A percentile compares a stretch with the other conserved stretches of the same genome.
Conservation (phyloP, 1,284 basidiomycete species). For the Tremellales sp. region DNA sequence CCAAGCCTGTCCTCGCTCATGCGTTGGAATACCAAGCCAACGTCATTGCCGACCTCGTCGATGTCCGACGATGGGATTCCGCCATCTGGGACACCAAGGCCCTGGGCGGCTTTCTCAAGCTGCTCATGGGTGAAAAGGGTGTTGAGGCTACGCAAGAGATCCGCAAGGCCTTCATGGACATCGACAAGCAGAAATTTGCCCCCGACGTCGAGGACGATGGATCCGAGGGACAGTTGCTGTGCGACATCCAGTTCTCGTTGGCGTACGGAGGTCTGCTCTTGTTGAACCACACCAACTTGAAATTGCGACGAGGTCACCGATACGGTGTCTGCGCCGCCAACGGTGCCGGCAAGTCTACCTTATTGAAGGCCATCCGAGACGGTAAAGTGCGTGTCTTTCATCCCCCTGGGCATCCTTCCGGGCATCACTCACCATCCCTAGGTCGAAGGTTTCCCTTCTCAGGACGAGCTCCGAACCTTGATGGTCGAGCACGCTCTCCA, state of each 20-base stretch:
- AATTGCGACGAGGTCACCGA: constrained; percentile 81
- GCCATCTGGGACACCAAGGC: constrained; percentile 67
- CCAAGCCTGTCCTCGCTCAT: constrained; percentile 46
- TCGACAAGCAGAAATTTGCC: constrained; percentile 62
- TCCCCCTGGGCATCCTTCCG: not conserved
- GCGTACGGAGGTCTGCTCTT: constrained; percentile 94
- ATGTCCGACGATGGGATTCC: constrained; percentile 64
- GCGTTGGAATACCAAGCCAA: constrained; percentile 67
- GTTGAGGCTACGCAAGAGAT: constrained; percentile 60
- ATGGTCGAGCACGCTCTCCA: constrained; percentile 97
- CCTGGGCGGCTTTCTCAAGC: constrained; percentile 62
- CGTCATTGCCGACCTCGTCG: constrained; percentile 71
- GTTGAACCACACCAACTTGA: constrained; percentile 90
- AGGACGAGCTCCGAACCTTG: constrained; percentile 75
- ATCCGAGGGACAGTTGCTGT: constrained; percentile 73
- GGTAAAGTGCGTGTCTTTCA: constrained; percentile 60
- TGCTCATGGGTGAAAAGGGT: constrained; percentile 49
- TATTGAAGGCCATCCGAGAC: constrained; percentile 92
- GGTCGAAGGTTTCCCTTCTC: constrained; percentile 90
- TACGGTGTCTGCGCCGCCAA: constrained; percentile 97
- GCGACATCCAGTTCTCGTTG: constrained; percentile 89
- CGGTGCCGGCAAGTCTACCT: constrained; percentile 92
- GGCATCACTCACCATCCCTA: constrained; percentile 1
- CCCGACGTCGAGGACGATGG: constrained; percentile 60
- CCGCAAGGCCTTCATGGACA: constrained; percentile 67